Evolutionary conservation across 164 flowering plant species (phyloP).

Genomic region (Tetracentron sinense): DNA sequence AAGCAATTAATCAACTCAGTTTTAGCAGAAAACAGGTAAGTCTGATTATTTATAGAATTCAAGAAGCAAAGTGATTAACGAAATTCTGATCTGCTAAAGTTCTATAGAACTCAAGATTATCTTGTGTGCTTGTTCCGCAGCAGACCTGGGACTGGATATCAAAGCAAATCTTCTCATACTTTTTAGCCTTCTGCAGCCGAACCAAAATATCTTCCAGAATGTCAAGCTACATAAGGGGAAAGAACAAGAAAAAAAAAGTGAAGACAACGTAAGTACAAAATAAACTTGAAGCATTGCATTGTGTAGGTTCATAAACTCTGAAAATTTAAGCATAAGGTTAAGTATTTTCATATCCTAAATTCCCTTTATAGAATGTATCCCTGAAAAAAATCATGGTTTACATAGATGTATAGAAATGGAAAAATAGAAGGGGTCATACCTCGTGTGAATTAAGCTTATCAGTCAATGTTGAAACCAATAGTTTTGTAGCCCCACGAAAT

Average conservation of each 20-base stretch:
- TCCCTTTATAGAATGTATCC: background rate
- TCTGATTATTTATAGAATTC: background rate
- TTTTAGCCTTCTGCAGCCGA: constrained; percentile 42
- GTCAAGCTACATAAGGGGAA: constrained; percentile 46
- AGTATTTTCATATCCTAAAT: background rate
- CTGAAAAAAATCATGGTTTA: too few relatives aligned
- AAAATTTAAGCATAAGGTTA: background rate
- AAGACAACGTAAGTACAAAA: background rate
- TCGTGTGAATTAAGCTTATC: constrained; percentile 35
- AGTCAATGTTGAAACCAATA: constrained; percentile 30
- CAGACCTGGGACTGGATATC: constrained; percentile 58
- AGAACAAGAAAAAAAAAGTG: background rate
- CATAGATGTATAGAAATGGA: background rate
- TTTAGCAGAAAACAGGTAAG: constrained; percentile 4
- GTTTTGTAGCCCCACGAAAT: constrained; percentile 30
- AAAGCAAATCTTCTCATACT: constrained; percentile 33
- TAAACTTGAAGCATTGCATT: background rate
- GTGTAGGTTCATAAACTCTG: background rate
- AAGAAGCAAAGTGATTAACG: background rate
- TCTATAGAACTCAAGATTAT: background rate
- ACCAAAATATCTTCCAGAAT: constrained; percentile 49
- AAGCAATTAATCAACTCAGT: constrained; percentile 5
- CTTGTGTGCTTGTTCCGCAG: background rate
- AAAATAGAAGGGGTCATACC: constrained; percentile 33
- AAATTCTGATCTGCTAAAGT: background rate